Conservation (phyloP, 805 yeast genomes). For the Candida montana region DNA sequence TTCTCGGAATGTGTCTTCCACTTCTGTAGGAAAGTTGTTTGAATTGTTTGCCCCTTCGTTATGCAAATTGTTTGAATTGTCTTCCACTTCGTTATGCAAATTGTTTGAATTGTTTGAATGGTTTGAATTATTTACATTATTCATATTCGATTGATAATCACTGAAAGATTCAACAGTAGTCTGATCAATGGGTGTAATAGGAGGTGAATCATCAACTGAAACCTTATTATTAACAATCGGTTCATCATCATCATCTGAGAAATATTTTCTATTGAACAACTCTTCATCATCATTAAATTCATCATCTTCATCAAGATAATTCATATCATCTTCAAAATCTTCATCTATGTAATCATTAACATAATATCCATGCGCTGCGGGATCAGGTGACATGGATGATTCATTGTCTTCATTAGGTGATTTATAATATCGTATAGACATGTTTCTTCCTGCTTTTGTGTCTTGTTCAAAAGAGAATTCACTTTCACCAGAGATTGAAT, state of each 20-base stretch:
- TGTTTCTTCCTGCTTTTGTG: conserved; percentile 42
- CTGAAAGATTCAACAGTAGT: background rate
- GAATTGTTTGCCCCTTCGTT: too few species aligned
- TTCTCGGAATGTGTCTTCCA: too few species aligned
- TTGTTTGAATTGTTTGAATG: background rate
- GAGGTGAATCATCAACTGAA: background rate
- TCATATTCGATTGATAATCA: background rate
- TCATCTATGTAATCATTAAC: conserved; percentile 37
- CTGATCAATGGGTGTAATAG: background rate
- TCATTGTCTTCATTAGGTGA: conserved; percentile 17
- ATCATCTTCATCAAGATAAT: conserved; percentile 32
- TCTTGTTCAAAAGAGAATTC: conserved; percentile 48
- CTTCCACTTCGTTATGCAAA: too few species aligned
- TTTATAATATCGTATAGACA: conserved; percentile 50
- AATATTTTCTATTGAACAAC: conserved; percentile 24
- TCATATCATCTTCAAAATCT: conserved; percentile 38
- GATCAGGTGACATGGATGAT: conserved; percentile 12
- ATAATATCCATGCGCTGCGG: conserved; percentile 30
- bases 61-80: too few species aligned
- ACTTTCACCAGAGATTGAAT: conserved; percentile 16
- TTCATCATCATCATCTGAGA: conserved; percentile 22
- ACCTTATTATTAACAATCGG: background rate
- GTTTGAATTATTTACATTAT: background rate
- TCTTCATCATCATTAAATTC: conserved; percentile 30
- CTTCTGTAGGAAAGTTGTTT: too few species aligned